Percentiles rank a stretch among this genome's conserved stretches.
These are phyloP conservation scores for Lipomyces chichibuensis DNA, from an alignment of 805 yeast species.

Conservation along the genomic window DNA sequence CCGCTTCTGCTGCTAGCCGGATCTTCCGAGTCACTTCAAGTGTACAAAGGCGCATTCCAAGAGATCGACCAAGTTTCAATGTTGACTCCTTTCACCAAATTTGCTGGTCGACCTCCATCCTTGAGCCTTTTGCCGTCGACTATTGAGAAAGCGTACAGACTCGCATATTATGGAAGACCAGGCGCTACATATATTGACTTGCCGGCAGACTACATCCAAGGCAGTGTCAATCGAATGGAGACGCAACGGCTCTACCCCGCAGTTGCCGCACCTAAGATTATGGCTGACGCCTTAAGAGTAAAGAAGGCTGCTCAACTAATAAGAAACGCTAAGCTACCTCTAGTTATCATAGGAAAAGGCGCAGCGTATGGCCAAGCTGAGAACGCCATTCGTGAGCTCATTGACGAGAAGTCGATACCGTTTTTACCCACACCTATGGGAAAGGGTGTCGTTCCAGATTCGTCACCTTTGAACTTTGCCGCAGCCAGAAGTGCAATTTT, in stretches of 20 bases:
- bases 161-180: constrained; percentile 54
- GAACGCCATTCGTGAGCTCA: constrained; percentile 47
- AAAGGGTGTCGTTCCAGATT: constrained; percentile 66
- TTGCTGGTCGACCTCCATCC: constrained; percentile 51
- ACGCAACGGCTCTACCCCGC: constrained; percentile 10
- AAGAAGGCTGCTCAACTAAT: constrained; percentile 46
- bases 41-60: constrained; percentile 67
- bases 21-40: constrained; percentile 54
- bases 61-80: constrained; percentile 66
- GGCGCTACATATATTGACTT: constrained; percentile 67
- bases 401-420: constrained; percentile 51
- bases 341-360: constrained; percentile 69
- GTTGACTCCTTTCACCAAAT: constrained; percentile 55
- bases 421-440: constrained; percentile 82
- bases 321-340: constrained; percentile 50
- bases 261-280: constrained; percentile 44
- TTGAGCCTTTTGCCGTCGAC: constrained; percentile 47
- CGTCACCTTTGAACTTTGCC: constrained; percentile 52
- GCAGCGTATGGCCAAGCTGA: constrained; percentile 56
- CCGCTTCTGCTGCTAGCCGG: constrained; percentile 71
- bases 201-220: constrained; percentile 63
- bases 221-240: constrained; percentile 27
- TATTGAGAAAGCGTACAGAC: constrained; percentile 53
- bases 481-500: constrained; percentile 68
- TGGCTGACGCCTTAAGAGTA: constrained; percentile 47